Evolutionary conservation across 805 yeast species (phyloP), one percentile per base, ranked within the genome.

Genomic region (Hanseniaspora osmophila): DNA sequence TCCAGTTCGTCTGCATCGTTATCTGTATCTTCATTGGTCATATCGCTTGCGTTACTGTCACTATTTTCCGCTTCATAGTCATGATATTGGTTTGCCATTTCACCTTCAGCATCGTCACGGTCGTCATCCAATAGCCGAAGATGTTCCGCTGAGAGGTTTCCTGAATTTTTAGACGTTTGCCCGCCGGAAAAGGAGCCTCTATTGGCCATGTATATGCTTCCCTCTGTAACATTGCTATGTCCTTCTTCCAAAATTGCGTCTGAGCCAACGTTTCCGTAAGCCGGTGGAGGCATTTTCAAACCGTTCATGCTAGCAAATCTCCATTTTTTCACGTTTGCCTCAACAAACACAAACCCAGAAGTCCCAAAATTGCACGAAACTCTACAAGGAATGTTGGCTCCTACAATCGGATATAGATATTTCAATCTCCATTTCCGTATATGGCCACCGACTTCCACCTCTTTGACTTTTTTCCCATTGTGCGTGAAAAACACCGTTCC

Each of bases 281-380:
- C 80, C 1, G 98, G 98, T 2, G 97, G 95, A 5, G 97, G 94
- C 3, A 94, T 81, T 48, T 87, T 81, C 42, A 72, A 74, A 1
- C 97, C 98, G 52, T 80, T 84, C 37, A 81, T 70, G 2, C 92
- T 90, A n/a, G 94, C 95, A 55, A 82, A 80, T 6, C 95, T 95
- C 96, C 96, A 87, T 59, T 84, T 86, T 59, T 87, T 87, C 35
- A 88, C 95, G 58, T 87, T 86, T 1, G 85, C 96, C 58, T 88
- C 96, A 42, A 88, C 84, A 57, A 74, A 86, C 2, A 88, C 96
- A 63, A 75, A 87, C 2, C 96, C 96, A 47, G 78, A 70, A 54
- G 84, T 90, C 16, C 98, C 98, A 46, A 92, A 64, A 56, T 86
- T 92, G 10, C 84, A 94, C 61, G 84, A 88, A n/a, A 92, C 67